Conservation (phyloP, 306 rosid genomes). For the Dalbergia cultrata region DNA sequence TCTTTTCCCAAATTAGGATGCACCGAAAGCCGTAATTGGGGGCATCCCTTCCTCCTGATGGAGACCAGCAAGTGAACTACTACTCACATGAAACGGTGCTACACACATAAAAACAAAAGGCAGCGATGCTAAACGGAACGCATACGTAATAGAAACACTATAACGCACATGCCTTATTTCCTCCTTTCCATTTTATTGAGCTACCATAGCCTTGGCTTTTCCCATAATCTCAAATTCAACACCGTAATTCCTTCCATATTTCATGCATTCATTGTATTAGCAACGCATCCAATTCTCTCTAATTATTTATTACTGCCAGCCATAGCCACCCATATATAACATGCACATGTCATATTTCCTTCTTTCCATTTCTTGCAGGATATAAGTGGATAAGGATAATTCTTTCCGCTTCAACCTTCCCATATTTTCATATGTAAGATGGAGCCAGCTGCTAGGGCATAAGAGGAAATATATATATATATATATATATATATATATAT, state of each 20-base stretch:
- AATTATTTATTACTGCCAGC: slow-evolving; percentile 18
- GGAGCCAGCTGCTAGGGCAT: neutral
- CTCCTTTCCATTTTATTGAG: neutral
- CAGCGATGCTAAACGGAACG: slow-evolving; percentile 9
- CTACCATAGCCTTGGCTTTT: neutral
- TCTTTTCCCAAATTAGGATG: too few relatives aligned
- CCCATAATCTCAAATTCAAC: slow-evolving; percentile 8
- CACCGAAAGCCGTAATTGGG: too few relatives aligned
- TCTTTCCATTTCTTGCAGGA: slow-evolving; percentile 29
- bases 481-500: too few relatives aligned
- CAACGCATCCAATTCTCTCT: neutral
- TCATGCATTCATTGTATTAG: slow-evolving; percentile 5
- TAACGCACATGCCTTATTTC: neutral
- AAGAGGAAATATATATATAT: neutral
- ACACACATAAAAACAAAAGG: neutral
- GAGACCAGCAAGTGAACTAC: neutral
- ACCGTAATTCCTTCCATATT: slow-evolving; percentile 16
- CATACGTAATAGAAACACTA: neutral
- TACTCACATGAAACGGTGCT: neutral
- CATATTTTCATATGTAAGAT: neutral
- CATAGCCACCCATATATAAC: neutral
- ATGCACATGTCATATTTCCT: neutral
- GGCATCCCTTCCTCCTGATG: too few relatives aligned
- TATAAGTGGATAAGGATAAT: neutral
- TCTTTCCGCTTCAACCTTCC: neutral